These are phyloP conservation scores for Nemania abortiva DNA, from an alignment of 2,329 filamentous ascomycete genomes.

Conservation along the genomic window DNA sequence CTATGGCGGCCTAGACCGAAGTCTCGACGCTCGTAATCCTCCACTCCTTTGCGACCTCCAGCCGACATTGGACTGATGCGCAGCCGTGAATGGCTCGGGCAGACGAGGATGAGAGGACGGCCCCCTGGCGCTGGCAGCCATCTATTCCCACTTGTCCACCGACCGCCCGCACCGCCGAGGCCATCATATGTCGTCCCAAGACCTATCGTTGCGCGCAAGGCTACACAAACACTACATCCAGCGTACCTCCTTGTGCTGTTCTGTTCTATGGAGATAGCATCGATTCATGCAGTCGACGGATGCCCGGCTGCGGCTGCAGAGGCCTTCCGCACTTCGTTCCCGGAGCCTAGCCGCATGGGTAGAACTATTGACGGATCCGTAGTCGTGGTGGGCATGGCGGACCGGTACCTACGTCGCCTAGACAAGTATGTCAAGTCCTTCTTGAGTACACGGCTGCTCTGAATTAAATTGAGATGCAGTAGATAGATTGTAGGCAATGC, in stretches of 20 bases:
- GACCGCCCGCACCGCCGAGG: constrained; percentile 13
- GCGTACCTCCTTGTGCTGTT: neutral
- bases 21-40: constrained; percentile 6
- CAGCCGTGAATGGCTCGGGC: constrained; percentile 16
- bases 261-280: neutral
- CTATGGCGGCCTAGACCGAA: constrained; percentile 24
- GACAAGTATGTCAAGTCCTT: neutral
- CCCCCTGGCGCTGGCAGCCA: constrained; percentile 11
- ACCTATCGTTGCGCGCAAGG: constrained; percentile 18
- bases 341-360: neutral
- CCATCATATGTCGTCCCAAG: neutral
- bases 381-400: neutral
- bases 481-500: neutral
- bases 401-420: neutral
- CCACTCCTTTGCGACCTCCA: neutral
- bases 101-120: constrained; percentile 1
- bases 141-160: constrained; percentile 1
- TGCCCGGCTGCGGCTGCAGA: neutral
- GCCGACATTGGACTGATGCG: constrained; percentile 12
- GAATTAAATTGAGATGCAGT: constrained; percentile 1
- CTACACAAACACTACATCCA: neutral
- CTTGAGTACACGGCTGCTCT: neutral
- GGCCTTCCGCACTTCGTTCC: neutral
- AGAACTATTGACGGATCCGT: neutral
- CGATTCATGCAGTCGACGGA: neutral